Percentiles rank a stretch among this genome's conserved stretches.
Conservation (phyloP, 2,329 filamentous ascomycete species). For the Spiromastix sp. region DNA sequence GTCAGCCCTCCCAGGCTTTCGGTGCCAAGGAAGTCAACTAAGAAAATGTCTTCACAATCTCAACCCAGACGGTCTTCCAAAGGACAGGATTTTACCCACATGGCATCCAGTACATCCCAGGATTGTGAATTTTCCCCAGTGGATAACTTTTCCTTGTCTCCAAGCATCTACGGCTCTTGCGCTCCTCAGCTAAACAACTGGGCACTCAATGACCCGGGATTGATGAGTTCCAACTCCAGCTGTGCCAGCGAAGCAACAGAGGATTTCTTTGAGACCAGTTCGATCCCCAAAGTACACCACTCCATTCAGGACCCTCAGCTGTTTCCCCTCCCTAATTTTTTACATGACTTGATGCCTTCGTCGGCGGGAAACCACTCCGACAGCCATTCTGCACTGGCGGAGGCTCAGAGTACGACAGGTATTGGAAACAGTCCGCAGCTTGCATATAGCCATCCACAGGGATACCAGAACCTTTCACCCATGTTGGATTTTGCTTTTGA, state of each 20-base stretch:
- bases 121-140: slow-evolving; percentile 34
- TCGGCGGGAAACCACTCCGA: slow-evolving; percentile 26
- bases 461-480: slow-evolving; percentile 28
- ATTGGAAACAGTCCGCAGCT: slow-evolving; percentile 22
- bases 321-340: slow-evolving; percentile 32
- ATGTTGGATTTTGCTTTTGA: slow-evolving; percentile 32
- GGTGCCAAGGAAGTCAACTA: slow-evolving; percentile 22
- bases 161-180: slow-evolving; percentile 23
- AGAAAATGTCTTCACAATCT: slow-evolving; percentile 23
- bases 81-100: slow-evolving; percentile 28
- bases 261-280: slow-evolving; percentile 28
- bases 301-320: slow-evolving; percentile 32
- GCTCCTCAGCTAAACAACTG: slow-evolving; percentile 27
- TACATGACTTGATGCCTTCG: slow-evolving; percentile 29
- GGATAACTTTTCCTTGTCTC: slow-evolving; percentile 32
- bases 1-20: slow-evolving; percentile 27
- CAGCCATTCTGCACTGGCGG: slow-evolving; percentile 28
- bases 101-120: slow-evolving; percentile 29
- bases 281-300: slow-evolving; percentile 25
- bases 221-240: slow-evolving; percentile 13
- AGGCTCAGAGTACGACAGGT: slow-evolving; percentile 27
- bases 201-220: slow-evolving; percentile 24
- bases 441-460: slow-evolving; percentile 25
- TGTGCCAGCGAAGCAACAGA: slow-evolving; percentile 13
- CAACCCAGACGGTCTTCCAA: slow-evolving; percentile 26